A percentile compares a stretch with the other conserved stretches of the same genome.
These are phyloP conservation scores for Pulveroboletus frians DNA, from an alignment of 768 basidiomycete genomes.

Conservation along the genomic window DNA sequence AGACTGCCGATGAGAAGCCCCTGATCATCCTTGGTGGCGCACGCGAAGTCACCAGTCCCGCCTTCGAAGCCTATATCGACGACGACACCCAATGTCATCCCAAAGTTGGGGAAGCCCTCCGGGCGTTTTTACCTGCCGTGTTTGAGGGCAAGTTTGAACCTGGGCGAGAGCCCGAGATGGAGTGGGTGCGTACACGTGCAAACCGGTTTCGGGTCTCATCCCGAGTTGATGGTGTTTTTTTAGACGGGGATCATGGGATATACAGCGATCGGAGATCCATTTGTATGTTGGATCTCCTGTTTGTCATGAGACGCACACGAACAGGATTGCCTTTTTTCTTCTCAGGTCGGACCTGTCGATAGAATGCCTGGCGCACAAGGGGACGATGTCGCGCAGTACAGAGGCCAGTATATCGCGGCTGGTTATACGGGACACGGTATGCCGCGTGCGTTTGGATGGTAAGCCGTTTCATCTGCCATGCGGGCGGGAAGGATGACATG, in stretches of 20 bases:
- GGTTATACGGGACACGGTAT: slow-evolving; percentile 80
- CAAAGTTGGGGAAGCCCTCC: slow-evolving; percentile 43
- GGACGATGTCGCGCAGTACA: slow-evolving; percentile 24
- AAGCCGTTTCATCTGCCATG: not conserved
- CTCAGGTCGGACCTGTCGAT: slow-evolving; percentile 60
- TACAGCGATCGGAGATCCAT: slow-evolving; percentile 56
- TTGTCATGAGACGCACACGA: not conserved
- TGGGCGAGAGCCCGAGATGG: slow-evolving; percentile 58
- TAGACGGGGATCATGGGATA: slow-evolving; percentile 85
- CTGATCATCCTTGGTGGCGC: slow-evolving; percentile 73
- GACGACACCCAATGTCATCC: slow-evolving; percentile 57
- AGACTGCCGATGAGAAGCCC: slow-evolving; percentile 34
- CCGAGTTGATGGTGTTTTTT: not conserved
- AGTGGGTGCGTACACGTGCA: slow-evolving; percentile 57
- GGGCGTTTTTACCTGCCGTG: slow-evolving; percentile 53
- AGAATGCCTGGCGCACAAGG: slow-evolving; percentile 17
- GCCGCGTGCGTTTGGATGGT: slow-evolving; percentile 70
- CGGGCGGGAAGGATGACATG: not conserved
- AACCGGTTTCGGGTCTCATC: too few relatives aligned
- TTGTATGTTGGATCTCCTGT: slow-evolving; percentile 40
- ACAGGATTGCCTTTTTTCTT: too few relatives aligned
- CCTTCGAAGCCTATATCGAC: slow-evolving; percentile 46
- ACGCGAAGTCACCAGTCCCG: slow-evolving; percentile 38
- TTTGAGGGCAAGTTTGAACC: slow-evolving; percentile 52
- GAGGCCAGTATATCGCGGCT: slow-evolving; percentile 66